Conservation (phyloP, 2,329 filamentous ascomycete species). For the Aspergillus brunneoviolaceus region DNA sequence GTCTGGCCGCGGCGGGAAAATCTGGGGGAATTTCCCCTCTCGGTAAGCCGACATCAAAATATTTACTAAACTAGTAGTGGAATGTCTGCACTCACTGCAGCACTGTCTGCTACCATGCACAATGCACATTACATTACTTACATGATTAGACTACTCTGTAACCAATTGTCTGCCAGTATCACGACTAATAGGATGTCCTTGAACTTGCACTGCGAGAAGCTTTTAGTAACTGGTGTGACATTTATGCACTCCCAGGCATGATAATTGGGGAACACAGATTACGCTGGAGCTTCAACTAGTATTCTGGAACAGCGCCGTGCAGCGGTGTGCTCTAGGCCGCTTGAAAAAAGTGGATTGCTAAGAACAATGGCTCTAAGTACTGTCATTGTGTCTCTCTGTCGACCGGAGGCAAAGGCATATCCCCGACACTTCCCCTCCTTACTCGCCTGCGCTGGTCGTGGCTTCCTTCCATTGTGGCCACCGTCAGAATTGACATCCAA, state of each 20-base stretch:
- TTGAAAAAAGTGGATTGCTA: background rate
- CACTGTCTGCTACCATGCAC: background rate
- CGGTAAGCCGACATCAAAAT: background rate
- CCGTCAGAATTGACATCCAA: background rate
- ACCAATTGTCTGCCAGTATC: background rate
- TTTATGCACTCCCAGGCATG: background rate
- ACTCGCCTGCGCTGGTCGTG: background rate
- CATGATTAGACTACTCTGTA: background rate
- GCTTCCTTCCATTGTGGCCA: background rate
- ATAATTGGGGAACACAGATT: background rate
- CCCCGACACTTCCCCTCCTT: background rate
- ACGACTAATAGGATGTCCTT: background rate
- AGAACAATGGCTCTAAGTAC: background rate
- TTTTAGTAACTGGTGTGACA: background rate
- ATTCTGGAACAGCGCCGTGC: background rate
- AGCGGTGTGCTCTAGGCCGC: background rate
- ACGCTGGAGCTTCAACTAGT: background rate
- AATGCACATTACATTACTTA: background rate
- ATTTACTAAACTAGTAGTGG: background rate
- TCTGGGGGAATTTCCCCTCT: background rate
- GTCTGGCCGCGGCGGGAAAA: background rate
- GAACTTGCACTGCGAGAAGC: background rate
- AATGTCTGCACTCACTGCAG: background rate
- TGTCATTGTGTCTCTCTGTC: background rate
- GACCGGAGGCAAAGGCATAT: background rate